Evolutionary conservation across 306 rosid species (phyloP).

Genomic region (Sechiopsis laciniata): DNA sequence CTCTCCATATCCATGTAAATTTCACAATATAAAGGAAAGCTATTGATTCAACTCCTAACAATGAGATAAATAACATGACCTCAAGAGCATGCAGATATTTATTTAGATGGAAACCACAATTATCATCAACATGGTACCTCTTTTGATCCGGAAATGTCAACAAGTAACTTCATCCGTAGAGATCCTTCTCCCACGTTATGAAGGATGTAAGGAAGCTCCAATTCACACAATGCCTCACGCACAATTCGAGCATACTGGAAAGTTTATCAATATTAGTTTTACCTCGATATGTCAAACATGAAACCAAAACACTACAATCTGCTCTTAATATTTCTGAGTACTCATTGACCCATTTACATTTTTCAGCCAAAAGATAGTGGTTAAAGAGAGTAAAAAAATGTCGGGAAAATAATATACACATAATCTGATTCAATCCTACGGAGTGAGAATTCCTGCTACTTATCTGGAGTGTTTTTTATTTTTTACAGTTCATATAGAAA

Average conservation of each 20-base stretch:
- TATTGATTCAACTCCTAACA: background rate
- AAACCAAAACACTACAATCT: background rate
- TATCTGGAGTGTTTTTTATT: background rate
- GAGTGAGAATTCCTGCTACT: background rate
- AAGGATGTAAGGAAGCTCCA: conserved; percentile 86
- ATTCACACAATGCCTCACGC: conserved; percentile 91
- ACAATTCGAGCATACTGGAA: conserved; percentile 68
- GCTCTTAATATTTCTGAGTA: background rate
- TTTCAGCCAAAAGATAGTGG: background rate
- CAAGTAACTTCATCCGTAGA: conserved; percentile 37
- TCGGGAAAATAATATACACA: background rate
- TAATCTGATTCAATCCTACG: background rate
- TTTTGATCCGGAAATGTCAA: conserved; percentile 54
- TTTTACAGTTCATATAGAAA: too few species aligned
- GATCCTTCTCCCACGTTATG: conserved; percentile 90
- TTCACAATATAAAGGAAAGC: background rate
- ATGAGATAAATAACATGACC: background rate
- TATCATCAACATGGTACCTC: conserved; percentile 45
- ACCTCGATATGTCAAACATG: background rate
- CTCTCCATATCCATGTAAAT: background rate
- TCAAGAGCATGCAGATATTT: background rate
- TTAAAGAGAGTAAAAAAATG: background rate
- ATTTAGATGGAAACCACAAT: background rate
- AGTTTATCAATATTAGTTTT: background rate
- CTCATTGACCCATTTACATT: background rate